Conservation (phyloP, 768 basidiomycete genomes). For the Termitomyces sp. region DNA sequence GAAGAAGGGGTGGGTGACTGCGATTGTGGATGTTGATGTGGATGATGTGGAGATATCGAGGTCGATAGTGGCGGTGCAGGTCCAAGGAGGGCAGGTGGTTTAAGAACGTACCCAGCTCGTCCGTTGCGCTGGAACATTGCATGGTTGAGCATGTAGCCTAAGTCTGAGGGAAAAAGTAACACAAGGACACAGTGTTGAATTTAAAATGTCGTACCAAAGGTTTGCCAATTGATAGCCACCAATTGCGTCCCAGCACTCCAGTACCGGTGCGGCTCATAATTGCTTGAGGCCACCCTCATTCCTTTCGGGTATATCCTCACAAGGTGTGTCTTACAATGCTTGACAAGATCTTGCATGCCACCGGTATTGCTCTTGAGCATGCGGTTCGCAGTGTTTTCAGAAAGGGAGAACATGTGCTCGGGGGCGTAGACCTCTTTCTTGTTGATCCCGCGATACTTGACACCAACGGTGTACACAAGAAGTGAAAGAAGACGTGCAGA, state of each 20-base stretch:
- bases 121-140: slow-evolving; percentile 95
- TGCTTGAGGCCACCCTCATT: slow-evolving; percentile 73
- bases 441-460: slow-evolving; percentile 91
- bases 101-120: slow-evolving; percentile 87
- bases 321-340: slow-evolving; percentile 84
- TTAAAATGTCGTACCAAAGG: slow-evolving; percentile 57
- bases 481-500: slow-evolving; percentile 67
- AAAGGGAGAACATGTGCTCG: slow-evolving; percentile 89
- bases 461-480: slow-evolving; percentile 95
- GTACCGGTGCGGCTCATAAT: slow-evolving; percentile 87
- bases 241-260: slow-evolving; percentile 91
- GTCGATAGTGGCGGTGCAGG: slow-evolving; percentile 15
- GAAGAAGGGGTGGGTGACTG: slow-evolving; percentile 7
- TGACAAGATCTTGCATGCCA: slow-evolving; percentile 50
- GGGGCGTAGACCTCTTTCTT: slow-evolving; percentile 83
- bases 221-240: slow-evolving; percentile 97
- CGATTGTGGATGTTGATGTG: slow-evolving; percentile 1
- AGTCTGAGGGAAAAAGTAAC: slow-evolving; percentile 41
- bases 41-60: not conserved
- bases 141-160: slow-evolving; percentile 89
- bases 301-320: slow-evolving; percentile 90
- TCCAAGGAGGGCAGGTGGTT: slow-evolving; percentile 70
- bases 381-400: slow-evolving; percentile 79
- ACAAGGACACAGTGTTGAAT: not conserved
- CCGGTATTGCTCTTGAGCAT: slow-evolving; percentile 46